A percentile compares a stretch with the other conserved stretches of the same genome.
These are phyloP conservation scores for Trichoderma cornu-damae DNA, from an alignment of 2,329 filamentous ascomycete genomes.

Conservation along the genomic window DNA sequence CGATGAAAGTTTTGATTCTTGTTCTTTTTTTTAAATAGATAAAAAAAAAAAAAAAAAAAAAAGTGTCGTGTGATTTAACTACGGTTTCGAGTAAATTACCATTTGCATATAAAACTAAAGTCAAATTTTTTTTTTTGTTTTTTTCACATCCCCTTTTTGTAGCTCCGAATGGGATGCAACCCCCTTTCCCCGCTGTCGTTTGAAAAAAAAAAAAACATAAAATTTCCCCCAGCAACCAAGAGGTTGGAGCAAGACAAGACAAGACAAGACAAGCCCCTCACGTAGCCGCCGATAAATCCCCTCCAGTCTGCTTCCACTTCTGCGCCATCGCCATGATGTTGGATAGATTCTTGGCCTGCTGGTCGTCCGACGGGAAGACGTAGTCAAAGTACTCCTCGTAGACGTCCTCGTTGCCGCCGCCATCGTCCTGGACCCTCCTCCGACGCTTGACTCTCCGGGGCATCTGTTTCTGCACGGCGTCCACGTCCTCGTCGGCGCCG, in stretches of 20 bases:
- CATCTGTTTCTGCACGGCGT: slow-evolving; percentile 87
- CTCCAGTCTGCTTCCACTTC: slow-evolving; percentile 68
- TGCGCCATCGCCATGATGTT: slow-evolving; percentile 81
- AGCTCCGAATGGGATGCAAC: background rate
- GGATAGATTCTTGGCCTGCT: slow-evolving; percentile 75
- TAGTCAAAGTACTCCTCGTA: slow-evolving; percentile 97
- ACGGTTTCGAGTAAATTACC: slow-evolving; percentile 5
- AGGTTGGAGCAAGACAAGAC: too few relatives aligned
- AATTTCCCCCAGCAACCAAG: background rate
- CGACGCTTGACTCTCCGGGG: slow-evolving; percentile 88
- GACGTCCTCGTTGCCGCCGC: slow-evolving; percentile 34
- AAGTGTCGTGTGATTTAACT: slow-evolving; percentile 7
- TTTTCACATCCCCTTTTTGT: background rate
- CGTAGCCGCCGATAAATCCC: slow-evolving; percentile 30
- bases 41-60: slow-evolving; percentile 1
- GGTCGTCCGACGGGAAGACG: slow-evolving; percentile 92
- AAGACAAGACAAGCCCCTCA: too few relatives aligned
- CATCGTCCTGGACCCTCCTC: slow-evolving; percentile 73
- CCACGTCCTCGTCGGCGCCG: slow-evolving; percentile 67
- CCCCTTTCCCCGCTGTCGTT: background rate
- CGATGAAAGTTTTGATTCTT: too few relatives aligned
- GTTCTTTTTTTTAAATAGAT: too few relatives aligned
- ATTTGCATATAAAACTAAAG: background rate
- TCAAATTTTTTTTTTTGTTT: background rate
- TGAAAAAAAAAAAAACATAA: background rate